Evolutionary conservation across 768 basidiomycete species (phyloP).

Genomic region (Leccinum rimulosum): DNA sequence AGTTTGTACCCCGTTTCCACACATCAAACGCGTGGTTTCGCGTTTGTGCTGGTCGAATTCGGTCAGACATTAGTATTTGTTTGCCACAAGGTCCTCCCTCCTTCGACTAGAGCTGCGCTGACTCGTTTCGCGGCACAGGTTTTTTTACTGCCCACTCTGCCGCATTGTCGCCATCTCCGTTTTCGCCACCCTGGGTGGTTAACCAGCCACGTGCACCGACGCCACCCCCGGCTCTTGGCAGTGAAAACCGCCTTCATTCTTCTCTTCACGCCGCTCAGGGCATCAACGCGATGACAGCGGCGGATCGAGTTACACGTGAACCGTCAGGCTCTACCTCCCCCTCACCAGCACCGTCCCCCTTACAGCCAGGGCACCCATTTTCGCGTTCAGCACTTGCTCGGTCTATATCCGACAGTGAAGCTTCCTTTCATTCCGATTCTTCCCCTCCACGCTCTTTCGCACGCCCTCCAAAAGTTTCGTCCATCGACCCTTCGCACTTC

Average conservation of each 20-base stretch:
- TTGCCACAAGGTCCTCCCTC: constrained; percentile 18
- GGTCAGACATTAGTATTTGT: constrained; percentile 13
- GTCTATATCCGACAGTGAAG: constrained; percentile 41
- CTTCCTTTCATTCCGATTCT: constrained; percentile 36
- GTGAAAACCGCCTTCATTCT: constrained; percentile 27
- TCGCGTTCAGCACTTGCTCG: constrained; percentile 37
- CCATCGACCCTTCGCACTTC: constrained; percentile 63
- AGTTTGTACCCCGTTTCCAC: constrained; percentile 21
- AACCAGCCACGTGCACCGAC: constrained; percentile 41
- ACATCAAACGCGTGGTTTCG: constrained; percentile 9
- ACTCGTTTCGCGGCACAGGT: constrained; percentile 26
- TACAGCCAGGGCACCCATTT: constrained; percentile 23
- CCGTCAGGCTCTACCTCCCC: constrained; percentile 10
- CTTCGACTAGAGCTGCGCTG: constrained; percentile 15
- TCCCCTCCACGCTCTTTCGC: constrained; percentile 37
- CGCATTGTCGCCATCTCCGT: constrained; percentile 33
- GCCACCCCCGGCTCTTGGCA: constrained; percentile 25
- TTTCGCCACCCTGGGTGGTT: constrained; percentile 30
- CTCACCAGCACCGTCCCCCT: constrained; percentile 25
- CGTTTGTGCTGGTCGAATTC: constrained; percentile 5
- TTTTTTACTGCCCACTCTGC: constrained; percentile 30
- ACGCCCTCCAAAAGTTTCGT: constrained; percentile 42
- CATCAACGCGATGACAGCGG: constrained; percentile 21
- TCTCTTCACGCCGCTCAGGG: constrained; percentile 16
- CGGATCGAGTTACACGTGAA: constrained; percentile 14